Evolutionary conservation across 2,329 filamentous ascomycete genomes (phyloP).

Genomic region (Penicillium italicum): DNA sequence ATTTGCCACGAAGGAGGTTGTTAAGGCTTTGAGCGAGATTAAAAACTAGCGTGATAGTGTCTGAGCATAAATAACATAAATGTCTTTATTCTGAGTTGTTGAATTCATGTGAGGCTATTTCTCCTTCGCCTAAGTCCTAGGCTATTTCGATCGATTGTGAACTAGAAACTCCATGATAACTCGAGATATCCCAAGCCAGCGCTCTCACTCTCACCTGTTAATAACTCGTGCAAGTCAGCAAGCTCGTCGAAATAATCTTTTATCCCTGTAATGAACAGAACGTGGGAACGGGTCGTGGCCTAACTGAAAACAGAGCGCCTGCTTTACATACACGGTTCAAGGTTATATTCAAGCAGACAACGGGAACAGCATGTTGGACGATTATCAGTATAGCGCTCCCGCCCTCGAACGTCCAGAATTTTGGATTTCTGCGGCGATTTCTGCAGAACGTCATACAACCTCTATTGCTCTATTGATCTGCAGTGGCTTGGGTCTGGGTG

Average conservation of each 20-base stretch:
- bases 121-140: neutral
- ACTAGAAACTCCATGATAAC: neutral
- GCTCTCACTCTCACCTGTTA: neutral
- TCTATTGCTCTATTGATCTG: neutral
- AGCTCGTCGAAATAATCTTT: neutral
- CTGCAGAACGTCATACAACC: neutral
- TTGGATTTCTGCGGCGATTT: neutral
- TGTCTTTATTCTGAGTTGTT: neutral
- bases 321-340: neutral
- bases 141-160: neutral
- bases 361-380: neutral
- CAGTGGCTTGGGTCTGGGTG: neutral
- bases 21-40: conserved; percentile 24
- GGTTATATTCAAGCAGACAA: neutral
- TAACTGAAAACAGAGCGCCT: neutral
- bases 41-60: neutral
- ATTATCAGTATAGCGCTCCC: neutral
- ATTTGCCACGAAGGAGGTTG: conserved; percentile 36
- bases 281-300: too few species aligned
- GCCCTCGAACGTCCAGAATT: neutral
- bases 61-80: neutral
- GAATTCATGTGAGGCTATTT: neutral
- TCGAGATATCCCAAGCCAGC: neutral
- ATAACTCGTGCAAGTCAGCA: neutral
- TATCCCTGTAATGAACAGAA: neutral